Conservation (phyloP, 2,329 filamentous ascomycete genomes). For the Fusarium tjaetaba region DNA sequence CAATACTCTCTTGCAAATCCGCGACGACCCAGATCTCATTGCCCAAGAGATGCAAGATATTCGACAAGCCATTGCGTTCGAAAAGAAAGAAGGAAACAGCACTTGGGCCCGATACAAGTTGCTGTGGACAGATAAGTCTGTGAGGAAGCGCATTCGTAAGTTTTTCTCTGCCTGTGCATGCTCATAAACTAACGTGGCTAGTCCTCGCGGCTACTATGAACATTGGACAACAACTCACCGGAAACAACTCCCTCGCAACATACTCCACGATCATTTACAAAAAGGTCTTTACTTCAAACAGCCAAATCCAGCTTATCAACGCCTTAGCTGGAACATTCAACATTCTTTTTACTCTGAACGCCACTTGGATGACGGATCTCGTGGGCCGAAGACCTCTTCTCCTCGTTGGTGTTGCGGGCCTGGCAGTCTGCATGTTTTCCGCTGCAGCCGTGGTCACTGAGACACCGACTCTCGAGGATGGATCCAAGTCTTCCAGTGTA, state of each 20-base stretch:
- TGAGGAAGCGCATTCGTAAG: slow-evolving; percentile 6
- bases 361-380: slow-evolving; percentile 77
- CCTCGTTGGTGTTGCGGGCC: slow-evolving; percentile 72
- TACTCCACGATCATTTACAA: slow-evolving; percentile 78
- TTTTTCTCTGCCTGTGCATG: accelerated
- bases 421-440: slow-evolving; percentile 74
- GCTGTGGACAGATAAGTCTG: neutral
- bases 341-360: slow-evolving; percentile 77
- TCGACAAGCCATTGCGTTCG: neutral
- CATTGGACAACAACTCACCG: slow-evolving; percentile 75
- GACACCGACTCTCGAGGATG: slow-evolving; percentile 60
- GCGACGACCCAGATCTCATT: neutral
- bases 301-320: slow-evolving; percentile 75
- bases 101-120: slow-evolving; percentile 4
- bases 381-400: slow-evolving; percentile 75
- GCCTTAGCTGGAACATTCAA: slow-evolving; percentile 76
- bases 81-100: neutral
- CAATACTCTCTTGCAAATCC: neutral
- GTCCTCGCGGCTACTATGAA: slow-evolving; percentile 72
- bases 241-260: slow-evolving; percentile 75
- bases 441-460: slow-evolving; percentile 54
- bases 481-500: slow-evolving; percentile 64
- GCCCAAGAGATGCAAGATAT: neutral
- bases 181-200: slow-evolving; percentile 62
- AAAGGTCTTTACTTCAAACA: slow-evolving; percentile 67